Base-by-base conservation (phyloP, 2,329 filamentous ascomycete species). In the Alternaria novae-zelandiae region DNA sequence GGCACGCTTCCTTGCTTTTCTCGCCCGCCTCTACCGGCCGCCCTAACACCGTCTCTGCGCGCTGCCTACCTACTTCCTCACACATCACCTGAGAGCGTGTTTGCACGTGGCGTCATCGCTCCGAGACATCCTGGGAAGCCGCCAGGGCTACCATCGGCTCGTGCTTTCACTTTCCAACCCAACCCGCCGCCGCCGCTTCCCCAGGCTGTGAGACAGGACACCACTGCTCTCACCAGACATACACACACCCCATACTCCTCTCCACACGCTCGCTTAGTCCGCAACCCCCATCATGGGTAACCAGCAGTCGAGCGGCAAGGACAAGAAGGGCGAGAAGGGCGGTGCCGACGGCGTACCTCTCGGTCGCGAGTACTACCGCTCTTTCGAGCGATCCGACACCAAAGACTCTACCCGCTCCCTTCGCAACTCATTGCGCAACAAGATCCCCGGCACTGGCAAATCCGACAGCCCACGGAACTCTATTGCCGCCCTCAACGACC, bases 361-460 rank as follows among this genome's bases (percentile, higher is more conserved):
- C 63, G 91, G 93, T 80, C 92, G 93, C 28, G 78, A 80, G 59
- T 76, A 78, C 68, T 97, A 96, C 80, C 95, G 94, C 26, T 97
- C 95, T 26, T 95, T 98, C 79, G 92, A 90, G 82, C 91, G 91
- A 78, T 93, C 94, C 60, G 95, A 98, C 78, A 98, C 95, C 26
- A 95, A 94, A 79, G 94, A 97, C 70, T 97, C 94, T 7, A 89
- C 91, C 30, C 91, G 94, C 69, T 97, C 94, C 5, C 90, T 97
- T 80, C 89, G 92, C 70, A 91, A 89, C 43, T 87, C 87, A 9
- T 87, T 98, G 70, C 88, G 93, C 64, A 96, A 93, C 66, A 97
- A 97, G 82, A 97, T 97, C 64, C 93, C 92, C 3, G 92, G 91
- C 36, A 85, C 76, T 23, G 85, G 85, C 66, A 92, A 88, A 76